Evolutionary conservation across 768 basidiomycete species (phyloP), one percentile per base, ranked within the genome.

Genomic region (Lentinus tigrinus): DNA sequence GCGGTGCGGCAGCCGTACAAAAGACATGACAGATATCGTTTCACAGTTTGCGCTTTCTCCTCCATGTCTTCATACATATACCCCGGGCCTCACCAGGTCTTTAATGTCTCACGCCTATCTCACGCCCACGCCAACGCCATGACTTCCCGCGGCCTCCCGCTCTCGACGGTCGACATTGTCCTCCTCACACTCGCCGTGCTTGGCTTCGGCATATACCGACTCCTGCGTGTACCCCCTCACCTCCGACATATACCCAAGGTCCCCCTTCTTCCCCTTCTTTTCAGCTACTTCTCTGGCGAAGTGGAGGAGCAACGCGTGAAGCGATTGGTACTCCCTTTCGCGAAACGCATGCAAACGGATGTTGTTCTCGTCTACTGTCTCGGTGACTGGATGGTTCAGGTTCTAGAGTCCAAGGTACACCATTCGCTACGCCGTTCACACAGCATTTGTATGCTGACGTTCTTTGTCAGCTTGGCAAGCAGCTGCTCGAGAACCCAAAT

Each of bases 301-400:
- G 65, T 69, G 4, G 74, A 73, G 28, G 74, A 76, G 49, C 64
- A 58, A 26, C 71, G 74, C 3, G 65, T 77, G 36, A 61, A 66
- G 48, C 63, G 70, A 9, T 69, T 75, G 49, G 67, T 77, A 31
- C 50, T 77, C 10, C 77, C 77, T 3, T 73, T 73, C 54, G 74
- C 72, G 26, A 64, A 61, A 46, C 61, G 68, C 31, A 65, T 65
- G 28, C 58, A 47, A 14, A 71, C 73, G 44, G 70, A 70, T 14
- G 70, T 75, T 34, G 75, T 77, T 3, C 59, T 74, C 5, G 75
- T 78, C 1, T 78, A 68, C 61, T 70, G 71, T 50, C 68, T 78
- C 3, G 76, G 77, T 17, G 66, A 69, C 61, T 78, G 77, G 77
- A 72, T 72, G 39, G 67, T 78, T 38, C 77, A 78, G 46, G 67